Evolutionary conservation across 352 stramenopile species (phyloP), one percentile per base, ranked within the genome.

Genomic region (Phytopythium litorale): DNA sequence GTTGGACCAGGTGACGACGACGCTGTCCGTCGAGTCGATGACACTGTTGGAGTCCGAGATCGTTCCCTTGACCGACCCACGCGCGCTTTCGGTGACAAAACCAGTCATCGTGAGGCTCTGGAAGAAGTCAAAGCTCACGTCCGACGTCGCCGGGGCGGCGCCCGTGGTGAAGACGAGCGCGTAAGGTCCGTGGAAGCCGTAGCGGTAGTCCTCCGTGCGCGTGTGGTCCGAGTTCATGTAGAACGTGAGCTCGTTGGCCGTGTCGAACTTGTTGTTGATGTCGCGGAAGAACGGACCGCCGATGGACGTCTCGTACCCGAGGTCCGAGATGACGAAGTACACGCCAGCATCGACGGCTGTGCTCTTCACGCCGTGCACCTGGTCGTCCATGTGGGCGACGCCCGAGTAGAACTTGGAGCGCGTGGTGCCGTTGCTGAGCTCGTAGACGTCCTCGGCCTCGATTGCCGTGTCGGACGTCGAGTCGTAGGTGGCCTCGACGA

Each of bases 211-310:
- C 11, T 83, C 76, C 0, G 66, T 63, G 45, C 72, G 74, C 18
- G 77, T 86, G 62, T 86, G 77, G 50, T 86, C 77, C 56, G 77
- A 86, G 66, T 84, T 80, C 70, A 86, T 76, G 63, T 81, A 87
- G 45, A 87, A 71, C 30, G 70, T 75, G 25, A 87, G 62, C 32
- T 87, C 77, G 55, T 84, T 87, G 11, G 72, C 72, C 9, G 69
- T 66, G 9, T 65, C 73, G 54, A 73, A 76, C 65, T 87, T 70
- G 68, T 84, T 87, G 64, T 87, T 87, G 61, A 87, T 84, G 56
- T 87, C 77, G 12, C 75, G 72, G 68, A 76, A 84, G 66, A 84
- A 87, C 15, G 77, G 77, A 0, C 77, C 77, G 11, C 71, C 64
- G 33, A 67, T 75, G 18, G 77, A 86, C 23, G 68, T 78, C 62